A percentile compares a stretch with the other conserved stretches of the same genome.
phyloP scores from a whole-genome alignment of 805 yeast species.

The Spathaspora girioi region DNA sequence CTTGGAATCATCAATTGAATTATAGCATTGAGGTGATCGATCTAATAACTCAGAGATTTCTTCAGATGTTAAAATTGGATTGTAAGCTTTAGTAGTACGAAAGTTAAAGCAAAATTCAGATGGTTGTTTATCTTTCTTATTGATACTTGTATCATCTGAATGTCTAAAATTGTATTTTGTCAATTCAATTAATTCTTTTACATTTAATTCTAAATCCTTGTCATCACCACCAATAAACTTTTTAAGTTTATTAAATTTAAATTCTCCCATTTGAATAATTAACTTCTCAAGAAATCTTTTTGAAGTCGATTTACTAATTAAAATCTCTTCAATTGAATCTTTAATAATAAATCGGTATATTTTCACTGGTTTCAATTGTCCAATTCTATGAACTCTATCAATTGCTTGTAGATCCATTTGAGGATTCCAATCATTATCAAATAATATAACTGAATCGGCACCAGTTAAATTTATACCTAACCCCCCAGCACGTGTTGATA shows the following conservation, averaged over 20 bases:
- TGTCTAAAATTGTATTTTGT: constrained; percentile 16
- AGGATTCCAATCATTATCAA: constrained; percentile 97
- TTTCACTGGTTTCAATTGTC: constrained; percentile 80
- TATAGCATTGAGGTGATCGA: constrained; percentile 28
- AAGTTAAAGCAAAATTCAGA: neutral
- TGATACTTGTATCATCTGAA: constrained; percentile 8
- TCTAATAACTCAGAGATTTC: constrained; percentile 43
- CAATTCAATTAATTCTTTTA: constrained; percentile 18
- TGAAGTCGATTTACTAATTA: constrained; percentile 73
- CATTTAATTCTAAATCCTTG: constrained; percentile 12
- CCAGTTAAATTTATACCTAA: constrained; percentile 81
- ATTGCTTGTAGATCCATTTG: constrained; percentile 96
- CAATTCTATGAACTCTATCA: constrained; percentile 92
- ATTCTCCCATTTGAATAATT: constrained; percentile 46
- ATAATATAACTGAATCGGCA: constrained; percentile 86
- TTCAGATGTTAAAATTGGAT: constrained; percentile 19
- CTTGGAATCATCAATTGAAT: constrained; percentile 12
- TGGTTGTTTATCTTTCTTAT: constrained; percentile 1
- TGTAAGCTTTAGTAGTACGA: neutral
- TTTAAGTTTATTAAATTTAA: constrained; percentile 26
- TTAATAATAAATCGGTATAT: constrained; percentile 74
- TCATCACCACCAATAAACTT: constrained; percentile 13
- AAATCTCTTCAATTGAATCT: constrained; percentile 79
- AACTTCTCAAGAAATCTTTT: constrained; percentile 76
- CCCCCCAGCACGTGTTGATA: constrained; percentile 94